Evolutionary conservation across 805 yeast genomes (phyloP), one percentile per base, ranked within the genome.

Genomic region (Candida sakaeoensis): DNA sequence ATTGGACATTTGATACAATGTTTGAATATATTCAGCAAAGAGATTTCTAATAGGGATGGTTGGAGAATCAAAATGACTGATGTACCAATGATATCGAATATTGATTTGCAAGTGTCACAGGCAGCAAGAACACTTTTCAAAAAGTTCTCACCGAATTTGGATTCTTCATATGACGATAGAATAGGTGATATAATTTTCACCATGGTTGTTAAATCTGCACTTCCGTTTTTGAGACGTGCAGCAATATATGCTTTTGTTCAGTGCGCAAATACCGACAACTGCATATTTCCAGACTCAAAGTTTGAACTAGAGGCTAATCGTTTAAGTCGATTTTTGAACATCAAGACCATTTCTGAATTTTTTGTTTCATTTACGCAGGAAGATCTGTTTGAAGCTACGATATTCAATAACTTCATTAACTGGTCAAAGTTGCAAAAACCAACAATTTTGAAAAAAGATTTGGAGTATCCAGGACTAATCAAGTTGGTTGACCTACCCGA

Each of bases 391-490:
- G 76, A 66, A 41, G 46, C 42, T 2, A 40, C 19, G 16, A 55
- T 30, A 44, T 59, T 65, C 33, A 40, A 42, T 2, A 39, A 35
- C 2, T 65, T 65, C 36, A 34, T 55, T 16, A 43, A 38, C n/a
- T 13, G 33, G 28, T 19, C 6, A 33, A 21, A 39, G 36, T 8
- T 13, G 15, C 14, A 8, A 37, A 6, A 27, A 37, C n/a, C n/a
- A n/a, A 31, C 36, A 26, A 27, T 23, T 6, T 47, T 48, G 2
- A 50, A 42, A 18, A 55, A 51, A 34, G 44, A 48, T 7, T 42
- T 84, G 15, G 79, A 76, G 27, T 87, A 78, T 49, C 93, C 95
- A 0, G 85, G 85, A 0, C 53, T 74, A 2, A 61, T 82, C n/a
- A 68, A 71, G 29, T 64, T 89, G 36, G 68, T 84, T 16, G 67